phyloP scores from a whole-genome alignment of 2,329 filamentous ascomycete species.

The Ophiostoma pallidulum region DNA sequence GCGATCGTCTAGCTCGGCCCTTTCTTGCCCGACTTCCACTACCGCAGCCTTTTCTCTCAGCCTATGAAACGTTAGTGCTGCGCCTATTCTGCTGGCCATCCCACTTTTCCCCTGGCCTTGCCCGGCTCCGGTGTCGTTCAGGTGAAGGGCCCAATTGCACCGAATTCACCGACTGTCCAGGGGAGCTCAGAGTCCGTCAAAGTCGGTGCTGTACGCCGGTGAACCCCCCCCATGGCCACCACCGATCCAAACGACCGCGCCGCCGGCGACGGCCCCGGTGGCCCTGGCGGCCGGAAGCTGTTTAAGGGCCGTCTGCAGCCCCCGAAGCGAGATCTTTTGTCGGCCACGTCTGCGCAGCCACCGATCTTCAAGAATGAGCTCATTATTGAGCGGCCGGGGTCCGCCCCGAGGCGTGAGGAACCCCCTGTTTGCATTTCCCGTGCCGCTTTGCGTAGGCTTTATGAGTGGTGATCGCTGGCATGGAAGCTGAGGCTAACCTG shows the following conservation, averaged over 20 bases:
- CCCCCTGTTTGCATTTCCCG: not conserved
- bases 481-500: too few relatives aligned
- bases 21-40: conserved; percentile 1
- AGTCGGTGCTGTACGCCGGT: too few relatives aligned
- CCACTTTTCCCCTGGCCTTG: not conserved
- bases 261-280: not conserved
- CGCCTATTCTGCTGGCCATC: not conserved
- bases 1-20: conserved; percentile 3
- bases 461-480: too few relatives aligned
- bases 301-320: conserved; percentile 15
- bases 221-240: conserved; percentile 2
- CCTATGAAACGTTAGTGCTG: conserved; percentile 1
- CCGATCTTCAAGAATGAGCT: conserved; percentile 6
- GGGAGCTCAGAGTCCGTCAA: too few relatives aligned
- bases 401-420: not conserved
- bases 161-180: too few relatives aligned
- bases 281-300: not conserved
- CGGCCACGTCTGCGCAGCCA: conserved; percentile 5
- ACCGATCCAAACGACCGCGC: not conserved
- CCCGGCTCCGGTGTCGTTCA: conserved; percentile 6
- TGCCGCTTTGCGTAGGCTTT: not conserved
- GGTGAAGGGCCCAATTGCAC: conserved; percentile 3
- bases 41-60: not conserved
- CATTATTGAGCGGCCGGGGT: conserved; percentile 1
- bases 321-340: conserved; percentile 1